These are phyloP conservation scores for Dothideomycetes sp. DNA, from an alignment of 2,329 filamentous ascomycete genomes.

Conservation along the genomic window DNA sequence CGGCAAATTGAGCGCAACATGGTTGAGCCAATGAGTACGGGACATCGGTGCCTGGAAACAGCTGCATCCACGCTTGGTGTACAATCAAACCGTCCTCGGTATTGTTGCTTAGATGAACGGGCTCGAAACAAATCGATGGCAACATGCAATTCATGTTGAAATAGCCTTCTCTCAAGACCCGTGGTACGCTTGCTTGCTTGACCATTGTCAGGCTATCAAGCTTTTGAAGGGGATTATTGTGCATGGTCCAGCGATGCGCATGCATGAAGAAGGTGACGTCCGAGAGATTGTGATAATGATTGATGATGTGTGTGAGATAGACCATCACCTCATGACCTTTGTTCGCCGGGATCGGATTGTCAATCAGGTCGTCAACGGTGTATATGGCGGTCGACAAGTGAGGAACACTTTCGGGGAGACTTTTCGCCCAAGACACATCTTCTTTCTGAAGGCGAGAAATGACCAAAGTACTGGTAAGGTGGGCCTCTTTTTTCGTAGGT, in stretches of 20 bases:
- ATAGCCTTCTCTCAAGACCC: conserved; percentile 32
- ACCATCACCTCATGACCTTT: conserved; percentile 56
- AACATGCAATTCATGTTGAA: conserved; percentile 44
- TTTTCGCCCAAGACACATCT: conserved; percentile 34
- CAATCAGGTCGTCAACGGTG: conserved; percentile 28
- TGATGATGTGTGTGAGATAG: conserved; percentile 53
- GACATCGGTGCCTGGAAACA: conserved; percentile 20
- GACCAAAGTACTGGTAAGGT: conserved; percentile 17
- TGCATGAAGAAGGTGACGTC: conserved; percentile 54
- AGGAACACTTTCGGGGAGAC: conserved; percentile 42
- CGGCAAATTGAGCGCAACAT: conserved; percentile 50
- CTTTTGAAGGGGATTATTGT: conserved; percentile 18
- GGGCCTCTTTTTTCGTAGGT: too few relatives aligned
- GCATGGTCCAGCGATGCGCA: conserved; percentile 34
- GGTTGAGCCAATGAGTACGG: conserved; percentile 18
- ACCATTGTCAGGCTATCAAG: conserved; percentile 41
- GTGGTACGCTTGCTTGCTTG: conserved; percentile 26
- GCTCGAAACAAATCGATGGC: conserved; percentile 19
- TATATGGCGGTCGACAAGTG: conserved; percentile 38
- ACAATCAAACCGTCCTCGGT: conserved; percentile 41
- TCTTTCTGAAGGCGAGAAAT: conserved; percentile 37
- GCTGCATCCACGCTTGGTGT: conserved; percentile 24
- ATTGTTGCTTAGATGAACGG: conserved; percentile 20
- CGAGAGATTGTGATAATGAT: conserved; percentile 50
- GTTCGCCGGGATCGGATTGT: conserved; percentile 30